Base-by-base conservation (phyloP, 2,329 filamentous ascomycete species). In the Neopestalotiopsis clavispora region DNA sequence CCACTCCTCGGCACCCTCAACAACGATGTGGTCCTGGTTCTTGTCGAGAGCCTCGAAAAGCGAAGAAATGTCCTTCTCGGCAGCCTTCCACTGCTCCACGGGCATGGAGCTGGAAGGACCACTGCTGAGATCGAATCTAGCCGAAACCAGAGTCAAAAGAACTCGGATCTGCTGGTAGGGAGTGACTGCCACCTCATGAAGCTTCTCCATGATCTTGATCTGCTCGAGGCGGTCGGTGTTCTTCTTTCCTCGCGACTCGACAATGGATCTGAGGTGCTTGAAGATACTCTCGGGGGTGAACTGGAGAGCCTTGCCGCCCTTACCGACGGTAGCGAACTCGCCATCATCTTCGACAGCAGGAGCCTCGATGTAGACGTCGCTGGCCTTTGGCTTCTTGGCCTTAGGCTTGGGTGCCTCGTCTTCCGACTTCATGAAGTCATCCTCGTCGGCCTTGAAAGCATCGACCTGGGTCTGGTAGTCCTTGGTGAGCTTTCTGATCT, bases 401-500 rank as follows among this genome's bases (percentile, higher is more conserved):
- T 84, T 85, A 34, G 83, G 81, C 14, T 84, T 82, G 34, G 84
- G 83, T 45, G 81, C 84, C 75, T 91, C 91, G 72, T 95, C 92
- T 66, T 94, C 91, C 59, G 93, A 93, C 80, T 92, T 90, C 93
- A 98, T 94, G 83, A 92, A 98, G 20, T 84, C 90, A 72, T 95
- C 94, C 81, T 95, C 94, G 20, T 97, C 90, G 72, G 89, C 91
- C 74, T 93, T 89, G 85, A 95, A 99, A 72, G 91, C 89, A 75
- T 97, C 94, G 76, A 99, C 92, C 78, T 97, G 93, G 71, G 88
- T 86, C 78, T 94, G 90, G 84, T 95, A 95, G 73, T 98, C 95
- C 84, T 97, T 97, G 88, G 95, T 97, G 84, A 95, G 95, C 89
- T 98, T 98, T 90, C 95, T 95, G 86, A 99, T 94, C 84, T 95